These are phyloP conservation scores for Patellaria atrata DNA, from an alignment of 495 filamentous ascomycete genomes.

Conservation along the genomic window DNA sequence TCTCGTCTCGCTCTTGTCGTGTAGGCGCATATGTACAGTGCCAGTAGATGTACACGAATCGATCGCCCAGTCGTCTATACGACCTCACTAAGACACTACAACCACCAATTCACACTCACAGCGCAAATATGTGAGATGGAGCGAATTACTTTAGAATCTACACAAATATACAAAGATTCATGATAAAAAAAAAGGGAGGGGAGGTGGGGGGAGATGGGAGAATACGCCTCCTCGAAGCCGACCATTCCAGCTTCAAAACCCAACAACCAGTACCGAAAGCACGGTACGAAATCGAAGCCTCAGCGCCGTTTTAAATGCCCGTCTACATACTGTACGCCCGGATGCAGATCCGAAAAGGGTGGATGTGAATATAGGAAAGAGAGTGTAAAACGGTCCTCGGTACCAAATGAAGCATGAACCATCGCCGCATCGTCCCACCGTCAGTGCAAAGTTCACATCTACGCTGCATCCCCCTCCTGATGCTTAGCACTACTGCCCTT, in stretches of 20 bases:
- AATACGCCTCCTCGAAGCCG: too few species aligned
- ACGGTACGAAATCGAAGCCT: background rate
- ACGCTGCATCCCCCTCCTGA: slow-evolving; percentile 25
- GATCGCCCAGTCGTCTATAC: background rate
- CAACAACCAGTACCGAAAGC: too few species aligned
- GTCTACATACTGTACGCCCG: background rate
- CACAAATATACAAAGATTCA: too few species aligned
- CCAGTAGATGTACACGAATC: background rate
- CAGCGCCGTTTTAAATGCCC: too few species aligned
- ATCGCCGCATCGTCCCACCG: background rate
- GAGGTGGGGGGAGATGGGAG: too few species aligned
- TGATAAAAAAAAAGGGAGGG: too few species aligned
- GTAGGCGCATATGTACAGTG: background rate
- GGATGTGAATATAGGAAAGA: background rate
- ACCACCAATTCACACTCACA: too few species aligned
- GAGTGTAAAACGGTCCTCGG: background rate
- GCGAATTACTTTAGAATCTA: too few species aligned
- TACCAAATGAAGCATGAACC: background rate
- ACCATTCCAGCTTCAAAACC: too few species aligned
- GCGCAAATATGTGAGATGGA: too few species aligned
- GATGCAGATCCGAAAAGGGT: background rate
- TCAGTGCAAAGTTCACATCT: background rate
- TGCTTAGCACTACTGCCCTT: slow-evolving; percentile 81
- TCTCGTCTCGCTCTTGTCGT: too few species aligned
- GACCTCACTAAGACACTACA: too few species aligned